Conservation (phyloP, 441 rosid species). For the Aquilaria agallochum region DNA sequence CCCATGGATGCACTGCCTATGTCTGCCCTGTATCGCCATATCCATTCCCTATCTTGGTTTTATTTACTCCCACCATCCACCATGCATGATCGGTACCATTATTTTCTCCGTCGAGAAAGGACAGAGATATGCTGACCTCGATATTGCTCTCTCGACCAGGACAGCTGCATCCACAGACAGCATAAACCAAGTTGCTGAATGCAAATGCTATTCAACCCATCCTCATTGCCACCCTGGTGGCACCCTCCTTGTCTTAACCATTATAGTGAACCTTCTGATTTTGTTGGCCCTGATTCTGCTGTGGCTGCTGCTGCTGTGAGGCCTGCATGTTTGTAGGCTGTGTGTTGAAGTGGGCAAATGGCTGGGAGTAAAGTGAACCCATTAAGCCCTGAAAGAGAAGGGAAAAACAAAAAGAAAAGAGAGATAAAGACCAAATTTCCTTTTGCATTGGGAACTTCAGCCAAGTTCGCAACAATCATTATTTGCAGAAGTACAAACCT, state of each 20-base stretch:
- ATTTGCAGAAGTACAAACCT: conserved; percentile 45
- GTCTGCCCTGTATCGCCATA: conserved; percentile 22
- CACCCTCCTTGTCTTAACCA: conserved; percentile 46
- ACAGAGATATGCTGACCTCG: conserved; percentile 32
- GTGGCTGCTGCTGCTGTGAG: conserved; percentile 58
- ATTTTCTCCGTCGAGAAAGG: conserved; percentile 6
- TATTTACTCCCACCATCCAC: conserved; percentile 28
- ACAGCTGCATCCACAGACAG: conserved; percentile 53
- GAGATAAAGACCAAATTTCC: neutral
- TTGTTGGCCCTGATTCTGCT: conserved; percentile 78
- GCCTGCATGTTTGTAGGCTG: conserved; percentile 71
- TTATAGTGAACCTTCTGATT: conserved; percentile 80
- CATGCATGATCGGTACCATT: conserved; percentile 14
- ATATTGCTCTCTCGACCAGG: conserved; percentile 35
- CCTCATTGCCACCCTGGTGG: conserved; percentile 20
- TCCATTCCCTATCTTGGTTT: conserved; percentile 14
- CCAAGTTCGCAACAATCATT: neutral
- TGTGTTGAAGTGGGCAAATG: conserved; percentile 75
- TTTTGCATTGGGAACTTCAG: neutral
- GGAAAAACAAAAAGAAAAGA: neutral
- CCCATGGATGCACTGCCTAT: conserved; percentile 41
- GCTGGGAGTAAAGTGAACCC: conserved; percentile 94
- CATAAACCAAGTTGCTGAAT: conserved; percentile 83
- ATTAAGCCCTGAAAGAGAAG: conserved; percentile 63
- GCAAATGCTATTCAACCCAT: conserved; percentile 66